A percentile compares a stretch with the other conserved stretches of the same genome.
Evolutionary conservation across 331 rosid species (phyloP).

Genomic region (Quercus phellos): DNA sequence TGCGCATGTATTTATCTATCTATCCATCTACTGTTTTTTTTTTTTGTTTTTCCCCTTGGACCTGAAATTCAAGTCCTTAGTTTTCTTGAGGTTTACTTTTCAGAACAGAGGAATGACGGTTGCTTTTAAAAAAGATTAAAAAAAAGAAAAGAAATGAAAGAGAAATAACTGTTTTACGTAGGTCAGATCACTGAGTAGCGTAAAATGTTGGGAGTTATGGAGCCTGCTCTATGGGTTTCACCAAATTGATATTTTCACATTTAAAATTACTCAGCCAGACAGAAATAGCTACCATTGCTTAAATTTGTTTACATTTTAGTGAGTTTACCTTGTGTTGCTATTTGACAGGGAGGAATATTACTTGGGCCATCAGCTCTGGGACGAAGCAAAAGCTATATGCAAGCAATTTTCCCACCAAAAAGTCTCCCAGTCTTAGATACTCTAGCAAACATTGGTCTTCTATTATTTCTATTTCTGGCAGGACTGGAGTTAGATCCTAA

Average conservation of each 20-base stretch:
- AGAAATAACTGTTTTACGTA: background rate
- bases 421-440: constrained; percentile 83
- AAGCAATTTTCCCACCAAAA: constrained; percentile 59
- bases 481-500: constrained; percentile 72
- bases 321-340: background rate
- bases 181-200: too few species aligned
- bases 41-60: background rate
- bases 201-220: background rate
- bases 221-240: background rate
- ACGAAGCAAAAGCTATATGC: constrained; percentile 53
- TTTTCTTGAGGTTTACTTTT: background rate
- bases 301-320: background rate
- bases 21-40: background rate
- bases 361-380: constrained; percentile 89
- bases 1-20: background rate
- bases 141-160: background rate
- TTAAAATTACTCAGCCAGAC: background rate
- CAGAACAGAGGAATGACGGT: background rate
- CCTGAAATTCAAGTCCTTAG: background rate
- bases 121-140: background rate
- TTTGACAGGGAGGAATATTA: constrained; percentile 77
- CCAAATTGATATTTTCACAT: background rate
- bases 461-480: constrained; percentile 70
- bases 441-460: constrained; percentile 78
- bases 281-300: background rate